A percentile compares a stretch with the other conserved stretches of the same genome.
phyloP scores from a whole-genome alignment of 768 basidiomycete species.

The Leucosporidium yakuticum region DNA sequence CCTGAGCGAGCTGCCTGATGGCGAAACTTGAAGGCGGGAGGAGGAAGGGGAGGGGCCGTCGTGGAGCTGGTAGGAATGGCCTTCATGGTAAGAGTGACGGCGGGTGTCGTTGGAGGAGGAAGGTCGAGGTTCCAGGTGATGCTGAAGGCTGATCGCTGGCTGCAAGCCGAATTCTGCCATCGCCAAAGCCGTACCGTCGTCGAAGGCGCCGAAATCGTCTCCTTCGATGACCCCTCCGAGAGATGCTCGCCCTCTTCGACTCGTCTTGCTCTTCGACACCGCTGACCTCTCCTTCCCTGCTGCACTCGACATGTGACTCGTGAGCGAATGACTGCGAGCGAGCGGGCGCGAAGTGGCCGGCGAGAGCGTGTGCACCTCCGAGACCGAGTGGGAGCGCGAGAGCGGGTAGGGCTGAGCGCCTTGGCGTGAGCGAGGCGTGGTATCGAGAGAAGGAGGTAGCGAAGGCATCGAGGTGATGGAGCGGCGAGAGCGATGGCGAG shows the following conservation, averaged over 20 bases:
- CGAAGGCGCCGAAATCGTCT: background rate
- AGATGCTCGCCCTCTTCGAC: background rate
- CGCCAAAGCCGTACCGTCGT: background rate
- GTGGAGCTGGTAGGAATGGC: background rate
- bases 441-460: background rate
- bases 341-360: constrained; percentile 6
- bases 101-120: background rate
- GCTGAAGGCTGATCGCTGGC: background rate
- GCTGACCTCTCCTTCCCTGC: background rate
- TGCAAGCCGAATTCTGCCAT: background rate
- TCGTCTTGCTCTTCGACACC: background rate
- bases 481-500: constrained; percentile 7
- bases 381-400: constrained; percentile 21
- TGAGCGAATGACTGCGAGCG: constrained; percentile 20
- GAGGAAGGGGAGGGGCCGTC: background rate
- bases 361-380: background rate
- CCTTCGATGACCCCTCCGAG: background rate
- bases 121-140: background rate
- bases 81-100: background rate
- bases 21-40: background rate
- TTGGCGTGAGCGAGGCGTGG: constrained; percentile 1
- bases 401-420: constrained; percentile 23
- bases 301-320: background rate
- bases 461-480: constrained; percentile 14
- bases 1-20: background rate